A percentile compares a stretch with the other conserved stretches of the same genome.
These are phyloP conservation scores for Cyclanthera cordifolia DNA, from an alignment of 306 rosid genomes.

Conservation along the genomic window DNA sequence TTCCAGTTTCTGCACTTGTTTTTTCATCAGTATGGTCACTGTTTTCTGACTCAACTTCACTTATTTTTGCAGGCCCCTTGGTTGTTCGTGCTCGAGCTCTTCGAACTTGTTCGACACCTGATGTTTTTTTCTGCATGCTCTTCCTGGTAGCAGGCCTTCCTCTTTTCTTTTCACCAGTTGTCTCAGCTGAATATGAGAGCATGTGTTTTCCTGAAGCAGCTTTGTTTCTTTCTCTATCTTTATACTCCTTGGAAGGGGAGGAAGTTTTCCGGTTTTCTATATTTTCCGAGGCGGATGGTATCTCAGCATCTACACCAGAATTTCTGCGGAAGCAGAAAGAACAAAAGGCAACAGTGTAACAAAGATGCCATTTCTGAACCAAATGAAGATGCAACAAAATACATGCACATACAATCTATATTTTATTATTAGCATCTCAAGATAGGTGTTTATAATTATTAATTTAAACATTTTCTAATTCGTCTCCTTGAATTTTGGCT, in stretches of 20 bases:
- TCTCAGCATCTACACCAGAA: conserved; percentile 25
- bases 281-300: conserved; percentile 15
- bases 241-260: conserved; percentile 8
- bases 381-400: neutral
- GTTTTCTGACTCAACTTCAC: conserved; percentile 50
- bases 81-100: conserved; percentile 29
- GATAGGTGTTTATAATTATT: neutral
- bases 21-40: conserved; percentile 25
- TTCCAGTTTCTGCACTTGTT: conserved; percentile 16
- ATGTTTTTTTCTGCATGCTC: conserved; percentile 27
- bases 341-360: neutral
- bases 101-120: conserved; percentile 30
- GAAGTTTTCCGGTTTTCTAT: conserved; percentile 16
- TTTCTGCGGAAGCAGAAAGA: conserved; percentile 25
- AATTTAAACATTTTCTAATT: neutral
- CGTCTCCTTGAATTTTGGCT: neutral
- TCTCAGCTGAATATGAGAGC: conserved; percentile 24
- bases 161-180: conserved; percentile 37
- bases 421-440: neutral
- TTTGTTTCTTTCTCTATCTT: conserved; percentile 21
- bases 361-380: neutral
- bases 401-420: neutral
- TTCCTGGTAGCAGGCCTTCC: conserved; percentile 53
- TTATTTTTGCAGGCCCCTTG: conserved; percentile 53
- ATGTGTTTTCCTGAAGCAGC: conserved; percentile 20